These are phyloP conservation scores for Penicillium fuscoglaucum DNA, from an alignment of 2,329 filamentous ascomycete species.

Conservation along the genomic window DNA sequence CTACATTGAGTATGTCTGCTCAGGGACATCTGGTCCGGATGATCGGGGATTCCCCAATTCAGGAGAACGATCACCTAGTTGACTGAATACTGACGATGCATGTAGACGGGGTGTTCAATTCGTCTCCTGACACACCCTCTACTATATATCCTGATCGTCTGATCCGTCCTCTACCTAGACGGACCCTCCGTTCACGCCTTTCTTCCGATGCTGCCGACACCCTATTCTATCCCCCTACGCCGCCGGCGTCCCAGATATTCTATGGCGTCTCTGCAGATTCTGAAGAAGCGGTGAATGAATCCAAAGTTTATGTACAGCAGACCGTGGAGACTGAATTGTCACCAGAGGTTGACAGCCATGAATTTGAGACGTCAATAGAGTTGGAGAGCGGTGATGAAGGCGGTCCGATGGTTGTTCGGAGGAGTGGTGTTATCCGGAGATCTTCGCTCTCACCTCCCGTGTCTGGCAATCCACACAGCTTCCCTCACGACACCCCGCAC, in stretches of 20 bases:
- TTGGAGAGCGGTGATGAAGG: conserved; percentile 65
- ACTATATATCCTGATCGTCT: conserved; percentile 83
- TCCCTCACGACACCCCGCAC: conserved; percentile 22
- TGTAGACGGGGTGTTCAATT: conserved; percentile 52
- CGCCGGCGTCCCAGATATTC: conserved; percentile 71
- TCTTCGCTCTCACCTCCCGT: conserved; percentile 36
- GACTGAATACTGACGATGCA: conserved; percentile 39
- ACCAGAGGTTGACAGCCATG: conserved; percentile 41
- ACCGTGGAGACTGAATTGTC: conserved; percentile 43
- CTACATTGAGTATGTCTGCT: conserved; percentile 46
- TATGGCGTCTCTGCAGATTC: conserved; percentile 65
- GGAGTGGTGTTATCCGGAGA: conserved; percentile 44
- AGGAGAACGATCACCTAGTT: conserved; percentile 26
- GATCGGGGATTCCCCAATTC: conserved; percentile 9
- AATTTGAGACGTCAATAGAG: conserved; percentile 57
- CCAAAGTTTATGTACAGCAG: conserved; percentile 50
- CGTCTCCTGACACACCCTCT: conserved; percentile 69
- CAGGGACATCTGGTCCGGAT: conserved; percentile 14
- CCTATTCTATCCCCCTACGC: conserved; percentile 77
- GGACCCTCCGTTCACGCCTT: conserved; percentile 81
- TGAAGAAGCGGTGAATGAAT: conserved; percentile 52
- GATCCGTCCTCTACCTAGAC: conserved; percentile 88
- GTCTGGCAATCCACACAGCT: conserved; percentile 8
- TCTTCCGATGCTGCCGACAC: conserved; percentile 80
- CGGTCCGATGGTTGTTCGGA: conserved; percentile 43